Conservation (phyloP, 352 stramenopile species). For the Pythium inflatum region DNA sequence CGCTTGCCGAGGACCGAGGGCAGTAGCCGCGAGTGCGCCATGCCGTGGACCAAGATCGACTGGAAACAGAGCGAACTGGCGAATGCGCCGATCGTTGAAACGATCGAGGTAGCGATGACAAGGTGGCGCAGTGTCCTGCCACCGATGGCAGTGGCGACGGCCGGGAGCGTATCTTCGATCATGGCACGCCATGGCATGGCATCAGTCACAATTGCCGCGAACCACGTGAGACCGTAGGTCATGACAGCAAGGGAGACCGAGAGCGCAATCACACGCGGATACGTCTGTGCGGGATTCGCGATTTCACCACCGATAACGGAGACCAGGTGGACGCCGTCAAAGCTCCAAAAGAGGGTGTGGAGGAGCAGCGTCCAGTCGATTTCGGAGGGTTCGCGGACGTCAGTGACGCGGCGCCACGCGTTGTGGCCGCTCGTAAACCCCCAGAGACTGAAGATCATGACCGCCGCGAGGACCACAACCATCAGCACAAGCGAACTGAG, state of each 20-base stretch:
- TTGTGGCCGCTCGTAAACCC: background rate
- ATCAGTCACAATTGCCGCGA: conserved; percentile 15
- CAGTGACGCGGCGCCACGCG: background rate
- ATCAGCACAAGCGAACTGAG: conserved; percentile 60
- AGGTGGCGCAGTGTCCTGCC: conserved; percentile 75
- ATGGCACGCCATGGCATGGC: conserved; percentile 21
- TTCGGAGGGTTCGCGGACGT: background rate
- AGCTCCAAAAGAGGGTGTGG: conserved; percentile 95
- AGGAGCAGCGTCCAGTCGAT: conserved; percentile 79
- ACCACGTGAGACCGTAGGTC: conserved; percentile 33
- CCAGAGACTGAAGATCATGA: conserved; percentile 5
- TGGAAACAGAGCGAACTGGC: conserved; percentile 87
- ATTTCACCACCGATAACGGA: conserved; percentile 88
- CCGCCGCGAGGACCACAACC: conserved; percentile 81
- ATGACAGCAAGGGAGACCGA: conserved; percentile 62
- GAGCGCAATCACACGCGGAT: conserved; percentile 68
- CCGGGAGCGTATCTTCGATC: conserved; percentile 25
- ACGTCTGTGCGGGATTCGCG: conserved; percentile 49
- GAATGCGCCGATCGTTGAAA: conserved; percentile 81
- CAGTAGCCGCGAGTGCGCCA: conserved; percentile 70
- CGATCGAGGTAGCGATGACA: conserved; percentile 44
- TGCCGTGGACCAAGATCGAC: conserved; percentile 69
- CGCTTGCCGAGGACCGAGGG: conserved; percentile 70
- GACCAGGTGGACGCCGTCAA: conserved; percentile 89
- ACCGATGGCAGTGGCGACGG: conserved; percentile 38